These are phyloP conservation scores for Forsythia suspensa DNA, from an alignment of 257 asterid genomes.

Conservation along the genomic window DNA sequence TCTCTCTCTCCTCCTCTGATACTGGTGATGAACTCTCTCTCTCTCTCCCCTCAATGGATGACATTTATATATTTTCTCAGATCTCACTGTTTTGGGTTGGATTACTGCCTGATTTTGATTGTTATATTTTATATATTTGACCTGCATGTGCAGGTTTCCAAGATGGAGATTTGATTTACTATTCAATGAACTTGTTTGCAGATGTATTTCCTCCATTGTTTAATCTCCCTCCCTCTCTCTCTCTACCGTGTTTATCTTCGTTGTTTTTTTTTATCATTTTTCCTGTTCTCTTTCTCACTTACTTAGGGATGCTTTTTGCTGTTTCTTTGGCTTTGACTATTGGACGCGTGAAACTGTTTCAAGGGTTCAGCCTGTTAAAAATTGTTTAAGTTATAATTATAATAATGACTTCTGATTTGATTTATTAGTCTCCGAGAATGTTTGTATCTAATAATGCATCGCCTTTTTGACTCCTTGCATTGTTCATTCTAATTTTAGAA, in stretches of 20 bases:
- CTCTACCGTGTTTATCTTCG: too few relatives aligned
- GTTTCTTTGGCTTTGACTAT: constrained; percentile 16
- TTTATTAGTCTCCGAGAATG: neutral
- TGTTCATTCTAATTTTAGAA: too few relatives aligned
- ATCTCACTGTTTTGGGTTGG: constrained; percentile 36
- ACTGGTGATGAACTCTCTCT: constrained; percentile 43
- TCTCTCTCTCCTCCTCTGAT: constrained; percentile 56
- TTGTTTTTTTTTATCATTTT: neutral
- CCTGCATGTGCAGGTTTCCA: constrained; percentile 68
- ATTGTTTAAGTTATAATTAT: neutral
- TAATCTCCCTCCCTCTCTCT: constrained; percentile 29
- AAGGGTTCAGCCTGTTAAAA: neutral
- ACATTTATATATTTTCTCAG: constrained; percentile 29
- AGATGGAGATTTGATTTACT: constrained; percentile 36
- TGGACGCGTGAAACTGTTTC: constrained; percentile 26
- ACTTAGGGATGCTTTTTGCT: constrained; percentile 18
- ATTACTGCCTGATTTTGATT: constrained; percentile 38
- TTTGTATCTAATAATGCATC: neutral
- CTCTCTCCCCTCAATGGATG: neutral
- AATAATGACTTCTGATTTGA: neutral
- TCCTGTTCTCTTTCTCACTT: neutral
- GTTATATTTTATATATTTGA: constrained; percentile 13
- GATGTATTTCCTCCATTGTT: constrained; percentile 35
- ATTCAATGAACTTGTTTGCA: constrained; percentile 24
- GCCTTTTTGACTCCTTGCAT: neutral